Conservation (phyloP, 2,329 filamentous ascomycete species). For the Trichoderma sp. region DNA sequence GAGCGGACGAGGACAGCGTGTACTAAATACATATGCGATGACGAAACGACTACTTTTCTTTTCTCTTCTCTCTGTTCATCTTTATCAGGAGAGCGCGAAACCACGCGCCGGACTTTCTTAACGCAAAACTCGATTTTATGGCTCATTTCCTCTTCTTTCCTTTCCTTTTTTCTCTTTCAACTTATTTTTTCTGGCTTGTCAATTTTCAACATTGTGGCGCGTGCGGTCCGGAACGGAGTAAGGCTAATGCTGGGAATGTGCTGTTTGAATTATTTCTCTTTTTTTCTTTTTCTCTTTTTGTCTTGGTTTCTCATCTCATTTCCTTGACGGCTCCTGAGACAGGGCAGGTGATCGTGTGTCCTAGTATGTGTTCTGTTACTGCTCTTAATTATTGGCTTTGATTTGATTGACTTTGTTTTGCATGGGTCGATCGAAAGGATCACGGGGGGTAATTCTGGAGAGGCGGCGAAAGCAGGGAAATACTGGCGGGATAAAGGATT, state of each 20-base stretch:
- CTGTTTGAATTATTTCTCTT: conserved; percentile 26
- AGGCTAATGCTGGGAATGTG: conserved; percentile 29
- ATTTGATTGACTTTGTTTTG: conserved; percentile 20
- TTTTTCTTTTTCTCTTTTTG: conserved; percentile 25
- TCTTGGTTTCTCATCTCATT: conserved; percentile 29
- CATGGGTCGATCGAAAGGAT: conserved; percentile 29
- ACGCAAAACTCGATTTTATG: conserved; percentile 29
- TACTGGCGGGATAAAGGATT: conserved; percentile 28
- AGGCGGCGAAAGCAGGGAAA: conserved; percentile 27
- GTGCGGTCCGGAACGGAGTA: conserved; percentile 31
- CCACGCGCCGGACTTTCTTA: conserved; percentile 28
- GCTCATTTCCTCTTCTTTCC: background rate
- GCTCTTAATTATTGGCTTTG: conserved; percentile 23
- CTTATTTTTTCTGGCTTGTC: conserved; percentile 32
- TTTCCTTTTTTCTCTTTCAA: background rate
- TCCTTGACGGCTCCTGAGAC: conserved; percentile 40
- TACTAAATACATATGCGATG: conserved; percentile 59
- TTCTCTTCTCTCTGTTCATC: conserved; percentile 24
- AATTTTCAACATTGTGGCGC: conserved; percentile 28
- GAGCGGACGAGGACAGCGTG: conserved; percentile 70
- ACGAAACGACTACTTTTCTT: conserved; percentile 47
- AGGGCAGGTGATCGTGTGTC: conserved; percentile 38
- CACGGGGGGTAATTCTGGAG: conserved; percentile 31
- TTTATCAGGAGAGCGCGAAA: conserved; percentile 27
- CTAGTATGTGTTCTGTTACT: conserved; percentile 25